A percentile compares a stretch with the other conserved stretches of the same genome.
Conservation (phyloP, 441 rosid species). For the Gossypium davidsonii region DNA sequence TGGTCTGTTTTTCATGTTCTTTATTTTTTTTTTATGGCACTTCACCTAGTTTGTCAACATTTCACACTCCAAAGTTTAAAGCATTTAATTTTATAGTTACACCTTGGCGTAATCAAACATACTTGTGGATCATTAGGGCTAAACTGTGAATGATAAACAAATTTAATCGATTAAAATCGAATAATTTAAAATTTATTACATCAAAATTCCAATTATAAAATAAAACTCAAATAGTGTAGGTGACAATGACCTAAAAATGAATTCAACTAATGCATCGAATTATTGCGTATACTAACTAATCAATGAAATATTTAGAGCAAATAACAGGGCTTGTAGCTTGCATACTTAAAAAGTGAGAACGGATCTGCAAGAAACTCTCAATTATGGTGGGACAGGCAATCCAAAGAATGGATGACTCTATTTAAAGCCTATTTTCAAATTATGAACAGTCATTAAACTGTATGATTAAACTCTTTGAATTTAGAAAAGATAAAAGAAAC, state of each 20-base stretch:
- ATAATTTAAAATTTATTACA: too few species aligned
- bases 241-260: background rate
- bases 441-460: background rate
- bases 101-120: background rate
- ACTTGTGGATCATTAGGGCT: background rate
- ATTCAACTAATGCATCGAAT: background rate
- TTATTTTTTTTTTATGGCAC: background rate
- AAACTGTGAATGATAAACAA: too few species aligned
- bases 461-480: background rate
- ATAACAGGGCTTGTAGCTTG: background rate
- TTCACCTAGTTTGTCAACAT: background rate
- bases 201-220: too few species aligned
- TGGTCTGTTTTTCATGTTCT: background rate
- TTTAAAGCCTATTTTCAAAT: background rate
- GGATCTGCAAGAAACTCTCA: conserved; percentile 6
- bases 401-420: background rate
- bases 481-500: background rate
- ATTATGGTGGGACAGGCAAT: conserved; percentile 17
- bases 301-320: conserved; percentile 4
- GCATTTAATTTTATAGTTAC: background rate
- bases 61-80: background rate
- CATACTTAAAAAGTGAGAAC: background rate
- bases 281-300: background rate
- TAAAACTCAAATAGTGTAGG: background rate
- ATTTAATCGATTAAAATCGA: too few species aligned